Evolutionary conservation across 345 rosid genomes (phyloP).

Genomic region (Abelmoschus esculentus): DNA sequence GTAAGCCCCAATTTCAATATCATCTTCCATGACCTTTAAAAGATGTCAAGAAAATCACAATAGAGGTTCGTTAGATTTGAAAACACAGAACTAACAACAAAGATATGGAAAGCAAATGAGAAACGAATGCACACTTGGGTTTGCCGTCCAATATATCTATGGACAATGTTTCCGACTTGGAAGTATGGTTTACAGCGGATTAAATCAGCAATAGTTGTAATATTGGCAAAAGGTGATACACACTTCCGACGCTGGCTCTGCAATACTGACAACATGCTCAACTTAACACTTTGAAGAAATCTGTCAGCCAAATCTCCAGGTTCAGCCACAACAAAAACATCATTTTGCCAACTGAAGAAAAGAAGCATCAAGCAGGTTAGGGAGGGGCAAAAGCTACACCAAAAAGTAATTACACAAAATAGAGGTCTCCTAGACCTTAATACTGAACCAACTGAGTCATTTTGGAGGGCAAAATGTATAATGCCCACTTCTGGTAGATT

Average conservation of each 20-base stretch:
- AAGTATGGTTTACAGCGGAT: conserved; percentile 60
- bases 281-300: conserved; percentile 76
- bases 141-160: conserved; percentile 88
- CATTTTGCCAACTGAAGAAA: conserved; percentile 81
- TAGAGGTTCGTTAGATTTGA: conserved; percentile 3
- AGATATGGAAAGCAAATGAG: conserved; percentile 1
- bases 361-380: conserved; percentile 21
- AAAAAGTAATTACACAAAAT: background rate
- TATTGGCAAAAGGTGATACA: conserved; percentile 50
- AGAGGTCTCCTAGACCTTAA: conserved; percentile 52
- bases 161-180: conserved; percentile 81
- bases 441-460: conserved; percentile 70
- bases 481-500: conserved; percentile 88
- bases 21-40: conserved; percentile 90
- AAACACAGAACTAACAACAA: background rate
- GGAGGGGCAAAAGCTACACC: conserved; percentile 14
- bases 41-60: conserved; percentile 12
- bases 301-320: conserved; percentile 92
- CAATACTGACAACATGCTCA: conserved; percentile 60
- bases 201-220: conserved; percentile 67
- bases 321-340: conserved; percentile 95
- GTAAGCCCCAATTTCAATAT: conserved; percentile 78
- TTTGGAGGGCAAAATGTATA: conserved; percentile 84
- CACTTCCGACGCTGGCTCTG: conserved; percentile 43
- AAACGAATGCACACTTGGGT: conserved; percentile 51